Conservation (phyloP, 768 basidiomycete species). For the Pisolithus orientalis region DNA sequence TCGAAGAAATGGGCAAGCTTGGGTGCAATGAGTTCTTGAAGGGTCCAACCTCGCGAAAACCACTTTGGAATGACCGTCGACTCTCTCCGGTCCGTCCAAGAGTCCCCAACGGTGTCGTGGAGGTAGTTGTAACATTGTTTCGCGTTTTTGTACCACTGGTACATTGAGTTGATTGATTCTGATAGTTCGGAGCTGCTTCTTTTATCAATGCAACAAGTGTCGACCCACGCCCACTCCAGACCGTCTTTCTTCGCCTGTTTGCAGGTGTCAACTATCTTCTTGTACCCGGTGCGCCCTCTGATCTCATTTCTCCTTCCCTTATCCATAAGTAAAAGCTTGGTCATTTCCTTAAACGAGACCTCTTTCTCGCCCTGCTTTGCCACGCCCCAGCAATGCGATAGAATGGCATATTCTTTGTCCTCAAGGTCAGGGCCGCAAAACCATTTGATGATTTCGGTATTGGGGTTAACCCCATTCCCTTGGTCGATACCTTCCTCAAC, state of each 20-base stretch:
- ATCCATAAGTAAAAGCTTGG: background rate
- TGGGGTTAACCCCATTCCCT: no score
- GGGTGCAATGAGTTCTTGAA: background rate
- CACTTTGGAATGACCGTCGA: background rate
- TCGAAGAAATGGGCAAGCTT: background rate
- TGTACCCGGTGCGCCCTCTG: no score
- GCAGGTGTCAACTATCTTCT: no score
- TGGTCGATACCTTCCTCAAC: background rate
- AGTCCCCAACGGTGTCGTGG: background rate
- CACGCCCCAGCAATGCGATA: background rate
- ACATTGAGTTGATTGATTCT: no score
- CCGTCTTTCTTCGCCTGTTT: no score
- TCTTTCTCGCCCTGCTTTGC: background rate
- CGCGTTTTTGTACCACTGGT: no score
- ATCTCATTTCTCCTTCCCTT: background rate
- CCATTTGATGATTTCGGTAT: background rate
- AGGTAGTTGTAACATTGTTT: no score
- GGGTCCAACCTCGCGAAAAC: background rate
- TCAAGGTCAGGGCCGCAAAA: background rate
- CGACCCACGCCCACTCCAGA: no score
- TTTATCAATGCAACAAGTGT: no score
- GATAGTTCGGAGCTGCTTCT: no score
- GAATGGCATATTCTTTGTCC: background rate
- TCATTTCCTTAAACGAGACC: background rate
- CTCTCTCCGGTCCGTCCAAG: background rate